These are phyloP conservation scores for Crucihimalaya himalaica DNA, from an alignment of 345 rosid genomes.

Conservation along the genomic window DNA sequence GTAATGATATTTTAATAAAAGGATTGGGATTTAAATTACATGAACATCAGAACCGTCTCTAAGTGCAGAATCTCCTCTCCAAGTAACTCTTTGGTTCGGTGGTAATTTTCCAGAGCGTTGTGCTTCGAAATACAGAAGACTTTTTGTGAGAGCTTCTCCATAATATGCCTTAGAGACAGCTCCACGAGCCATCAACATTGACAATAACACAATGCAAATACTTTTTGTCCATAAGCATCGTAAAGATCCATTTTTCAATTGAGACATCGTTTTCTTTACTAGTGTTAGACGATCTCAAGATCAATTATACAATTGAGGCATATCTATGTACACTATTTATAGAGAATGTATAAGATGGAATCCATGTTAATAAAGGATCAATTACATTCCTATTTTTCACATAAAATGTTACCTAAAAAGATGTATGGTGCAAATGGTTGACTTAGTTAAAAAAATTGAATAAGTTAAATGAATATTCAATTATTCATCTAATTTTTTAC, in stretches of 20 bases:
- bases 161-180: conserved; percentile 38
- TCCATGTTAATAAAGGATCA: background rate
- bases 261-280: background rate
- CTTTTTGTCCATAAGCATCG: conserved; percentile 4
- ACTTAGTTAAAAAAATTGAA: too few relatives aligned
- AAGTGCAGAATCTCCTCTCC: conserved; percentile 74
- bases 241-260: background rate
- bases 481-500: too few relatives aligned
- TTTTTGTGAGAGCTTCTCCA: conserved; percentile 58
- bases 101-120: conserved; percentile 83
- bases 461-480: too few relatives aligned
- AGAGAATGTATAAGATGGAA: background rate
- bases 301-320: background rate
- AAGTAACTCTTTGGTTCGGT: conserved; percentile 52
- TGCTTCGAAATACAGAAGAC: conserved; percentile 69
- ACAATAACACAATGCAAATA: conserved; percentile 1
- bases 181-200: background rate
- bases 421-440: background rate
- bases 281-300: background rate
- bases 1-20: too few relatives aligned
- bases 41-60: conserved; percentile 55
- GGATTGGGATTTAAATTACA: conserved; percentile 18
- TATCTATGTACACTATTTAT: conserved; percentile 2
- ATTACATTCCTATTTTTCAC: background rate
- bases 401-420: background rate